Conservation (phyloP, 176 grass and related monocot species). For the Olyra latifolia region DNA sequence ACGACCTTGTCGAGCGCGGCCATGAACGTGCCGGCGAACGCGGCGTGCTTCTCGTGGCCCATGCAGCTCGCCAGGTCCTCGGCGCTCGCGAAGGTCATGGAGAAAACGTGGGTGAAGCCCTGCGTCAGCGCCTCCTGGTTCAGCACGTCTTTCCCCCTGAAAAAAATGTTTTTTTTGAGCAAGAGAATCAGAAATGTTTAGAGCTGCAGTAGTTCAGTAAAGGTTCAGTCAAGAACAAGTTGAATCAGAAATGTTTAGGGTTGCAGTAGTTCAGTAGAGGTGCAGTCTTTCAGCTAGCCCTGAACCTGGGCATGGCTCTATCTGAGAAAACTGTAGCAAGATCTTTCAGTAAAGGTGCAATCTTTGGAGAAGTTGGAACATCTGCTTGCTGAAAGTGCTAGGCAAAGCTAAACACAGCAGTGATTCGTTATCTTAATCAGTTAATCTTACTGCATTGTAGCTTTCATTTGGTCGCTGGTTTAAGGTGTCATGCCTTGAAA, state of each 20-base stretch:
- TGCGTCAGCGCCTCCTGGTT: conserved; percentile 42
- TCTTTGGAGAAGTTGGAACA: neutral
- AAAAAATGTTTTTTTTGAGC: too few species aligned
- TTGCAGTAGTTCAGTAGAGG: too few species aligned
- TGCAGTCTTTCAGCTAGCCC: neutral
- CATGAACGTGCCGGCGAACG: conserved; percentile 59
- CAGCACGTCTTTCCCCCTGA: conserved; percentile 43
- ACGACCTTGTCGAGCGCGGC: conserved; percentile 62
- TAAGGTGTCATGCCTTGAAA: too few species aligned
- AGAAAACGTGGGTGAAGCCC: conserved; percentile 57
- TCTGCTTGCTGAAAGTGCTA: neutral
- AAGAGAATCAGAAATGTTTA: too few species aligned
- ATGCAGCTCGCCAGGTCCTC: conserved; percentile 43
- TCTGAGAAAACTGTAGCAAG: neutral
- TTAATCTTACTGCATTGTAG: too few species aligned
- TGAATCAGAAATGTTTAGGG: too few species aligned
- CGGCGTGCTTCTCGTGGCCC: conserved; percentile 43
- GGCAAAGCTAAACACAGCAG: neutral
- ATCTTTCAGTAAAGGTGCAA: neutral
- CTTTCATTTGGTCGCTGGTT: too few species aligned
- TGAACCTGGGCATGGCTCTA: neutral
- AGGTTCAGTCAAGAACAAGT: neutral
- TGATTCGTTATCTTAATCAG: too few species aligned
- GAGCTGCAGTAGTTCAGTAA: too few species aligned
- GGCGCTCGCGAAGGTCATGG: conserved; percentile 32